Percentiles rank a stretch among this genome's conserved stretches.
These are phyloP conservation scores for Prunus mongolica DNA, from an alignment of 306 rosid species.

Conservation along the genomic window DNA sequence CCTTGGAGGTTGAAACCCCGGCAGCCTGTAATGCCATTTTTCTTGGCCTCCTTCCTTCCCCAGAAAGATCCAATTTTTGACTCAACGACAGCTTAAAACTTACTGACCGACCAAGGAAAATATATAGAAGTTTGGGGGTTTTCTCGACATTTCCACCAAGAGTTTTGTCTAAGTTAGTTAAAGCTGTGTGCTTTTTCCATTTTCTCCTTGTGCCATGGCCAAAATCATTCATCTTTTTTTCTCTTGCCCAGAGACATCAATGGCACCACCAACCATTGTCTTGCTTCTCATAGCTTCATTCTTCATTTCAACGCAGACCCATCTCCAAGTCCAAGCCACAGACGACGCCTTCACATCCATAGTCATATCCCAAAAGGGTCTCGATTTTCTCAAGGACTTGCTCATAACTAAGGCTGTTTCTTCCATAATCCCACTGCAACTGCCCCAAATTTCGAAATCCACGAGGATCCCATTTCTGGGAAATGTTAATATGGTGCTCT, in stretches of 20 bases:
- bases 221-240: not conserved
- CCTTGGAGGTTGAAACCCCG: slow-evolving; percentile 65
- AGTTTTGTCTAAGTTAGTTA: not conserved
- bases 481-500: slow-evolving; percentile 46
- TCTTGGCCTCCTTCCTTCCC: not conserved
- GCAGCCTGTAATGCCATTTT: slow-evolving; percentile 57
- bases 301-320: slow-evolving; percentile 33
- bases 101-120: not conserved
- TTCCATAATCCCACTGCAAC: slow-evolving; percentile 56
- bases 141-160: not conserved
- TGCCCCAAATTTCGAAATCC: slow-evolving; percentile 55
- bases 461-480: slow-evolving; percentile 68
- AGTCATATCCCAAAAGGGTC: slow-evolving; percentile 63
- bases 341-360: slow-evolving; percentile 56
- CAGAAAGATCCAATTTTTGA: not conserved
- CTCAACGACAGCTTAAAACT: not conserved
- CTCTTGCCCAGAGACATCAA: slow-evolving; percentile 17
- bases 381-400: slow-evolving; percentile 68
- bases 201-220: not conserved
- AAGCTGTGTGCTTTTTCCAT: not conserved
- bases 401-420: slow-evolving; percentile 58
- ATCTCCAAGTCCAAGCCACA: slow-evolving; percentile 31
- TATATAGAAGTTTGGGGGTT: not conserved
- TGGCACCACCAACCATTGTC: slow-evolving; percentile 46
- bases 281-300: slow-evolving; percentile 40